Percentiles rank a stretch among this genome's conserved stretches.
phyloP scores from a whole-genome alignment of 225 moss, liverwort and hornwort species.

The Neckera pumila region DNA sequence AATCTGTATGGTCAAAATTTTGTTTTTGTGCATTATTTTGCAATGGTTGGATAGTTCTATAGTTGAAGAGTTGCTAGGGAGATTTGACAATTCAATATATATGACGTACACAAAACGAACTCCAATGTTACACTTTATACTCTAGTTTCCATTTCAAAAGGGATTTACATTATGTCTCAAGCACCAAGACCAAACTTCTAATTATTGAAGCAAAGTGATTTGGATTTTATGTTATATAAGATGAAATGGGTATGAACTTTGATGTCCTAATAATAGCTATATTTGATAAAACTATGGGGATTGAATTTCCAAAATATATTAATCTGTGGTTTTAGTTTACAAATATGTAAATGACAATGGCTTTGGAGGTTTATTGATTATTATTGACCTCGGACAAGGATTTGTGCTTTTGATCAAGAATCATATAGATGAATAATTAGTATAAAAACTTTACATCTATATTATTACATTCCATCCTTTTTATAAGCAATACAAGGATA shows the following conservation, averaged over 20 bases:
- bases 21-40: too few relatives aligned
- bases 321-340: too few relatives aligned
- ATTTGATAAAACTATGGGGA: background rate
- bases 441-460: background rate
- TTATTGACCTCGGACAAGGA: too few relatives aligned
- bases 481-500: too few relatives aligned
- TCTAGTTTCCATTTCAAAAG: too few relatives aligned
- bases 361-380: background rate
- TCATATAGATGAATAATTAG: background rate
- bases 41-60: too few relatives aligned
- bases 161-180: background rate
- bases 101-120: too few relatives aligned
- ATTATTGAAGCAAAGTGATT: background rate
- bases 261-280: background rate
- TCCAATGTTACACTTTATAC: too few relatives aligned
- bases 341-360: too few relatives aligned
- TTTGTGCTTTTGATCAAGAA: background rate
- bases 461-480: background rate
- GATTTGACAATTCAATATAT: too few relatives aligned
- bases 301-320: background rate
- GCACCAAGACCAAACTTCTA: too few relatives aligned
- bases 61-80: too few relatives aligned
- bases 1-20: fast-evolving
- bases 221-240: background rate
- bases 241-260: background rate